Conservation (phyloP, 2,329 filamentous ascomycete species). For the Remersonia thermophila region DNA sequence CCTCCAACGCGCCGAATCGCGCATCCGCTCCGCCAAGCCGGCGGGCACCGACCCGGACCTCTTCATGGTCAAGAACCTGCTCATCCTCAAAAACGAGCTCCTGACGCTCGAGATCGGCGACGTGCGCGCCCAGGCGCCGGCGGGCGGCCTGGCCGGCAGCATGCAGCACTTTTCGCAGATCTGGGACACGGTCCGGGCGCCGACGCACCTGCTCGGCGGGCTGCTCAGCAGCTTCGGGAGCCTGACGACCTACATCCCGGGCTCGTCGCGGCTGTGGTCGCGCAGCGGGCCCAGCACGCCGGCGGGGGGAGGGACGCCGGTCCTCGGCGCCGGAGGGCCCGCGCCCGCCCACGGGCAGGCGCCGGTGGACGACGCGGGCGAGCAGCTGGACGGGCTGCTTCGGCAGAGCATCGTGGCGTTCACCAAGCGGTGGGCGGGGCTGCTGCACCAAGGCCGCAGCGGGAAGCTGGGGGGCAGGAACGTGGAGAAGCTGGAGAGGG, state of each 20-base stretch:
- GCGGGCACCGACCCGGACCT: conserved; percentile 61
- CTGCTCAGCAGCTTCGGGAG: conserved; percentile 32
- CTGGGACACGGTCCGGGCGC: conserved; percentile 47
- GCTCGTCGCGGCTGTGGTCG: conserved; percentile 36
- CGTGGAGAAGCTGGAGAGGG: conserved; percentile 40
- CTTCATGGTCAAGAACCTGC: conserved; percentile 88
- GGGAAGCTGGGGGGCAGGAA: conserved; percentile 37
- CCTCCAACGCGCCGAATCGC: conserved; percentile 61
- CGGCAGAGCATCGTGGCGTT: conserved; percentile 51
- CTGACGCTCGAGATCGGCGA: conserved; percentile 87
- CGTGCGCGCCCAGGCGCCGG: conserved; percentile 27
- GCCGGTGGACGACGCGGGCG: conserved; percentile 44
- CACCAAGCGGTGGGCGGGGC: conserved; percentile 45
- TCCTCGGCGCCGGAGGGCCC: conserved; percentile 6
- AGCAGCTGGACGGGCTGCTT: conserved; percentile 51
- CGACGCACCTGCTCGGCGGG: conserved; percentile 41
- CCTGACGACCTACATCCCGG: conserved; percentile 44
- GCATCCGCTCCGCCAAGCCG: conserved; percentile 49
- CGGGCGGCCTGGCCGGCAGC: conserved; percentile 22
- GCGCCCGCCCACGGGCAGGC: conserved; percentile 3
- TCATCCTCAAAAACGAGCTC: conserved; percentile 91
- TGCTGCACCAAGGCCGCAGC: conserved; percentile 36
- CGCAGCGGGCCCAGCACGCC: conserved; percentile 22
- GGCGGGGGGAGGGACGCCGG: conserved; percentile 13
- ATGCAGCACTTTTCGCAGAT: conserved; percentile 54